A percentile compares a stretch with the other conserved stretches of the same genome.
Evolutionary conservation across 805 yeast species (phyloP).

Genomic region (Spathaspora passalidarum): DNA sequence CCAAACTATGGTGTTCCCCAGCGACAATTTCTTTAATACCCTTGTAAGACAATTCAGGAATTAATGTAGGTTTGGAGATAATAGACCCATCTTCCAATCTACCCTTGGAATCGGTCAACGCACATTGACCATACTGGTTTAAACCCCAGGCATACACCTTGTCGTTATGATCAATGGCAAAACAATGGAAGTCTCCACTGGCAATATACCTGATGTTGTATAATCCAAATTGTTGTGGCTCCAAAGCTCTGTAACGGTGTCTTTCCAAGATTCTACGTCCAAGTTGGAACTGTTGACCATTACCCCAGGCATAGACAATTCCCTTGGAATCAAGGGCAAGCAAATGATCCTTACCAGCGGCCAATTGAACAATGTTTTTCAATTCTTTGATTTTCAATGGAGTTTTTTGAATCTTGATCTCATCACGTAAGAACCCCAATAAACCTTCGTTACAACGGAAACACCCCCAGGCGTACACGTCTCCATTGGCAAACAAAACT

Average conservation of each 20-base stretch:
- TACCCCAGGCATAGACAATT: slow-evolving; percentile 94
- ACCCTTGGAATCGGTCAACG: slow-evolving; percentile 55
- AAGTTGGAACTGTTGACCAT: slow-evolving; percentile 88
- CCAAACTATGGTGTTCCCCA: slow-evolving; percentile 92
- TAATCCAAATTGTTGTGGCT: slow-evolving; percentile 81
- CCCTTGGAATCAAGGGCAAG: slow-evolving; percentile 83
- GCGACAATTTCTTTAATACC: slow-evolving; percentile 66
- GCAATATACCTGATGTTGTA: slow-evolving; percentile 77
- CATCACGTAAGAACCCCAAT: slow-evolving; percentile 68
- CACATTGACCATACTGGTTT: slow-evolving; percentile 97
- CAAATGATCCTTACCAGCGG: slow-evolving; percentile 91
- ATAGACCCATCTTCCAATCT: slow-evolving; percentile 83
- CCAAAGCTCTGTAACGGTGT: slow-evolving; percentile 67
- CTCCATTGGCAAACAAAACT: slow-evolving; percentile 74
- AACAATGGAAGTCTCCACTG: slow-evolving; percentile 93
- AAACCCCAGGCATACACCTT: slow-evolving; percentile 89
- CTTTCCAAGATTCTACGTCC: slow-evolving; percentile 85
- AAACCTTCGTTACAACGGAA: slow-evolving; percentile 92
- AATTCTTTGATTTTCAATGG: slow-evolving; percentile 66
- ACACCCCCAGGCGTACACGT: slow-evolving; percentile 97
- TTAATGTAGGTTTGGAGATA: slow-evolving; percentile 71
- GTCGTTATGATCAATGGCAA: slow-evolving; percentile 77
- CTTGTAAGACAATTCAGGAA: slow-evolving; percentile 59
- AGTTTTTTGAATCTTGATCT: slow-evolving; percentile 56
- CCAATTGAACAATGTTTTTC: slow-evolving; percentile 73